Percentiles rank a stretch among this genome's conserved stretches.
Conservation (phyloP, 139 green algal genomes). For the Parachlorella kessleri region DNA sequence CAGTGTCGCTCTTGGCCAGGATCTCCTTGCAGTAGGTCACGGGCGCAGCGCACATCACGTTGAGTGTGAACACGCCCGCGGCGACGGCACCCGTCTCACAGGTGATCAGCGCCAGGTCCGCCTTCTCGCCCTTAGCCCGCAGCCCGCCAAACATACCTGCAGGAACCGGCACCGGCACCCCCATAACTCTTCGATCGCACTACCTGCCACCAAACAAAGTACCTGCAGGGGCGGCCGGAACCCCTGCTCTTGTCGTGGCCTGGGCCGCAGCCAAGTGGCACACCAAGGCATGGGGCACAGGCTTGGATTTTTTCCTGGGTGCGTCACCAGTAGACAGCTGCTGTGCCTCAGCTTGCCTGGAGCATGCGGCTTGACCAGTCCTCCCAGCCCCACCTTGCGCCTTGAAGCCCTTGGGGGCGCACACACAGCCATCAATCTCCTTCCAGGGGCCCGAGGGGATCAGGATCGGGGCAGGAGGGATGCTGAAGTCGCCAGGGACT, state of each 20-base stretch:
- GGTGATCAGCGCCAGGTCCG: conserved; percentile 92
- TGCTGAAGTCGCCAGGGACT: conserved; percentile 58
- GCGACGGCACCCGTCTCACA: conserved; percentile 73
- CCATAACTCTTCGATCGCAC: too few species aligned
- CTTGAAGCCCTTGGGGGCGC: conserved; percentile 91
- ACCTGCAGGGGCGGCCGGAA: too few species aligned
- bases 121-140: conserved; percentile 80
- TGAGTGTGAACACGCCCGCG: conserved; percentile 94
- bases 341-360: too few species aligned
- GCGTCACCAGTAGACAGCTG: too few species aligned
- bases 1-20: conserved; percentile 64
- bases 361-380: too few species aligned
- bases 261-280: too few species aligned
- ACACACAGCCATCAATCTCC: conserved; percentile 79
- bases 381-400: conserved; percentile 52
- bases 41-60: conserved; percentile 91
- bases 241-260: too few species aligned
- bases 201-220: too few species aligned
- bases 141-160: conserved; percentile 85
- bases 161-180: too few species aligned
- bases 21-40: conserved; percentile 94
- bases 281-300: too few species aligned
- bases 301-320: too few species aligned
- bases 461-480: conserved; percentile 85
- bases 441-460: conserved; percentile 91